phyloP scores from a whole-genome alignment of 352 stramenopile species.

The Phytophthora kernoviae region DNA sequence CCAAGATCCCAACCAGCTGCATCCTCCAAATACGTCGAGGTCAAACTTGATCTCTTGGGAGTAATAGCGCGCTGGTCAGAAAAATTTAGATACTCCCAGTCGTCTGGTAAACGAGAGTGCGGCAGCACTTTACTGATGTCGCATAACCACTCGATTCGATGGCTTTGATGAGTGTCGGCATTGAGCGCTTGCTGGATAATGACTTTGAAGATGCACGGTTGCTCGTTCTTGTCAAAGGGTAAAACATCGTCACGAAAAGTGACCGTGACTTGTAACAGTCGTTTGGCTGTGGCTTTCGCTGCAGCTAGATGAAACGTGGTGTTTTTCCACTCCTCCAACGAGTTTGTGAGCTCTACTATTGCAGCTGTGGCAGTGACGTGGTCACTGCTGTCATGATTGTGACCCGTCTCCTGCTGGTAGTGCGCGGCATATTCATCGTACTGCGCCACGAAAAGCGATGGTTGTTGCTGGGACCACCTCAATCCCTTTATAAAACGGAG shows the following conservation, averaged over 20 bases:
- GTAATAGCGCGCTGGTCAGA: conserved; percentile 11
- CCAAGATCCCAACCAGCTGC: conserved; percentile 31
- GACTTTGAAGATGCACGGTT: conserved; percentile 32
- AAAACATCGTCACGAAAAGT: conserved; percentile 21
- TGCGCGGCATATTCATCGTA: conserved; percentile 45
- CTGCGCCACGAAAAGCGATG: conserved; percentile 25
- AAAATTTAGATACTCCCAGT: conserved; percentile 14
- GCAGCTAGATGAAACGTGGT: conserved; percentile 51
- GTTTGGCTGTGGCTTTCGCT: conserved; percentile 36
- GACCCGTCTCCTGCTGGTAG: conserved; percentile 24
- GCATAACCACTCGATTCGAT: conserved; percentile 49
- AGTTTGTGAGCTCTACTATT: conserved; percentile 35
- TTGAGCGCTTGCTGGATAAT: conserved; percentile 44
- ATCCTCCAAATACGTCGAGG: background rate
- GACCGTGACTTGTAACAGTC: conserved; percentile 28
- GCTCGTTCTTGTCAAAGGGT: background rate
- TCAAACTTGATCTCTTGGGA: background rate
- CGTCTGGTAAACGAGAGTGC: conserved; percentile 8
- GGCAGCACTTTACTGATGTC: conserved; percentile 13
- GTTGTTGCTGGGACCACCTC: background rate
- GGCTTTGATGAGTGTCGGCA: conserved; percentile 10
- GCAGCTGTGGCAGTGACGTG: conserved; percentile 44
- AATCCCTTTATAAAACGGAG: conserved; percentile 30
- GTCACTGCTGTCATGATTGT: conserved; percentile 3
- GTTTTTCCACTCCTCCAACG: conserved; percentile 28